Base-by-base conservation (phyloP, 176 grass and related monocot genomes). In the Alloteropsis semialata region DNA sequence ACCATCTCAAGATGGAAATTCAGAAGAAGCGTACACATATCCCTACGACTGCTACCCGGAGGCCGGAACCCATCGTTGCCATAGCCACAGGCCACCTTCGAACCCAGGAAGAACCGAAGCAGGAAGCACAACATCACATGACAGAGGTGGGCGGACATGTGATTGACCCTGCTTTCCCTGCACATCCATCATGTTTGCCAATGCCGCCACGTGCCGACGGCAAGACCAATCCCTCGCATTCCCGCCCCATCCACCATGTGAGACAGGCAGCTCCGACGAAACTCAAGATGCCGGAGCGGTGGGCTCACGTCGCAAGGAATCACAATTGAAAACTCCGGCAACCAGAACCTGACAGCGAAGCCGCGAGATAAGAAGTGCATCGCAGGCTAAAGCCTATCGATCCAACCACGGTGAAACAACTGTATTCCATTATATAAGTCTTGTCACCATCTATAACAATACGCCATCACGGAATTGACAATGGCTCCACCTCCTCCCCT, bases 381-480 rank as follows among this genome's bases (percentile, higher is more conserved):
- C 36, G 69, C 69, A 25, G 51, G 54, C 81, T 9, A 62, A 44
- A 55, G 29, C 28, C 19, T 22, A 46, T 13, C 43, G 16, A 55
- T 45, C 57, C 58, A 86, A 73, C 65, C 37, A 59, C 25, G 67
- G 18, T 32, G 59, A 65, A 78, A 82, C 66, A 74, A 30, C 50
- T 83, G 75, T 83, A 90, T 80, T 83, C 32, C 67, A 79, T 80
- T 83, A 69, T 60, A 75, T 42, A 27, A 44, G 48, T 83, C 27
- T 77, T 58, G 60, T 53, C 83, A 63, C 43, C 84, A 63, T 63
- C 84, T 83, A 67, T 79, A 86, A 83, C 65, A 86, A 86, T 68
- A 79, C 33, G 84, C 84, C 88, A 83, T 42, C 50, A 62, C 72
- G 65, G 30, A 18, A 48, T 49, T 65, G 50, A 60, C 74, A 87